Evolutionary conservation across 164 flowering plant species (phyloP), one percentile per base, ranked within the genome.

Genomic region (Berberis thunbergii): DNA sequence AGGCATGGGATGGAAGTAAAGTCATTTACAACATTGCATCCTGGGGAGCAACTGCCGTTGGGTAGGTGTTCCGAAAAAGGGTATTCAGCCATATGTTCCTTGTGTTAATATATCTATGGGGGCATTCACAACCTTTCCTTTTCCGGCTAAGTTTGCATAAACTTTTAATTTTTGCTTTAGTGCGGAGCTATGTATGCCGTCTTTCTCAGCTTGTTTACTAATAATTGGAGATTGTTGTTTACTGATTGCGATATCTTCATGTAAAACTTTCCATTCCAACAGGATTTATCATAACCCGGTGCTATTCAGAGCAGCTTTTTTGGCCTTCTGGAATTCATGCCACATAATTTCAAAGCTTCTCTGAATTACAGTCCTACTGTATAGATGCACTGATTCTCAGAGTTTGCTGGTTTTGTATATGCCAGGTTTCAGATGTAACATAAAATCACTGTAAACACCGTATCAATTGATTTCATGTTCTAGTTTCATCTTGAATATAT

Each of bases 21-120:
- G 96, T 88, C 56, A 75, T 93, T 43, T 90, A 93, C 65, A 88
- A 93, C 73, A 89, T 90, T 26, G 98, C 95, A 66, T 93, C 98
- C 12, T 93, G 98, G 98, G 90, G 95, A 6, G 94, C 96, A 65
- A 93, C 98, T 66, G 96, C 94, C 11, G 77, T 93, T 57, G 98
- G 97, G 98, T 93, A 82, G 59, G 84, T 66, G 60, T 26, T 26
- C 26, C 26, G 26, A 26, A 26, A 26, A 26, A 26, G 26, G 26
- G 26, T 26, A 26, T 26, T 26, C 26, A 26, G 26, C 26, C 26
- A 26, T 26, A 26, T 26, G 26, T 26, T 26, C 26, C 26, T 26
- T 26, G 26, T 26, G 26, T 26, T 26, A 26, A 26, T 26, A 26
- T 26, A 26, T 26, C 26, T 26, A 26, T 26, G 26, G 26, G 26